These are phyloP conservation scores for Trichosporon inkin DNA, from an alignment of 1,284 basidiomycete species.

Conservation along the genomic window DNA sequence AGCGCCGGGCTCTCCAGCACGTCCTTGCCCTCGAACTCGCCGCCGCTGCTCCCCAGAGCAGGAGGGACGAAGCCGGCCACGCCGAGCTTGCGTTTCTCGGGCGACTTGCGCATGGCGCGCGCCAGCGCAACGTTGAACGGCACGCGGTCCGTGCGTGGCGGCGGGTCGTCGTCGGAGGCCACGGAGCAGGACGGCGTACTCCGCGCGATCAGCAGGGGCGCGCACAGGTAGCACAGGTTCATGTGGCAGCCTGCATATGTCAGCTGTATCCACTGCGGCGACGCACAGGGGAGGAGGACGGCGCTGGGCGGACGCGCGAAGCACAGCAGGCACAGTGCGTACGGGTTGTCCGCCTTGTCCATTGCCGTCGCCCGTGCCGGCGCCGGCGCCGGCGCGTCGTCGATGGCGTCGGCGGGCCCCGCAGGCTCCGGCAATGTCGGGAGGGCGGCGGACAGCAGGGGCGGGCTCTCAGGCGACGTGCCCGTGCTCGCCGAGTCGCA, in stretches of 20 bases:
- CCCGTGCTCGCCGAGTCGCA: constrained; percentile 1
- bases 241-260: constrained; percentile 37
- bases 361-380: not conserved
- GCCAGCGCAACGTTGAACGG: constrained; percentile 30
- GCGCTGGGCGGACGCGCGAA: constrained; percentile 34
- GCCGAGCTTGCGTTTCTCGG: constrained; percentile 27
- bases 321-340: constrained; percentile 37
- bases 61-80: constrained; percentile 32
- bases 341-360: constrained; percentile 18
- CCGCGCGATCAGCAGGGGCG: constrained; percentile 31
- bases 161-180: not conserved
- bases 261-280: not conserved
- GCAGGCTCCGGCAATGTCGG: not conserved
- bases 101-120: constrained; percentile 30
- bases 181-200: constrained; percentile 4
- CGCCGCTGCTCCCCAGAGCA: constrained; percentile 17
- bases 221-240: constrained; percentile 42
- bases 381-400: too few relatives aligned
- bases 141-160: constrained; percentile 1
- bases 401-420: not conserved
- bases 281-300: constrained; percentile 39
- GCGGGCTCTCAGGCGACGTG: not conserved
- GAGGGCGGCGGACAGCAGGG: not conserved
- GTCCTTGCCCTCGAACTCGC: constrained; percentile 26
- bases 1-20: constrained; percentile 8